Percentiles rank a stretch among this genome's conserved stretches.
These are phyloP conservation scores for Cercophora scortea DNA, from an alignment of 495 filamentous ascomycete species.

Conservation along the genomic window DNA sequence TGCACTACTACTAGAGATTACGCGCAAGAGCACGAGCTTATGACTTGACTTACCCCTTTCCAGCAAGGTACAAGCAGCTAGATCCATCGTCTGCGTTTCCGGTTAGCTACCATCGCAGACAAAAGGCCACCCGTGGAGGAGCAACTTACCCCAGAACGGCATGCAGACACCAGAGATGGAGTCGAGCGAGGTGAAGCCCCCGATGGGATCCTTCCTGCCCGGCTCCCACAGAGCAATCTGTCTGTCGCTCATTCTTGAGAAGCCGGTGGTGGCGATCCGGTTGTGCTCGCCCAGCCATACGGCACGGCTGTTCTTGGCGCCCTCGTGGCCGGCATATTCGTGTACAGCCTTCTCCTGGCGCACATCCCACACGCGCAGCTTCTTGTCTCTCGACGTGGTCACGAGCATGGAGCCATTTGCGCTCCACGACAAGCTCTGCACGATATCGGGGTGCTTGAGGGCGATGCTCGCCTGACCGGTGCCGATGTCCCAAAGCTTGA, in stretches of 20 bases:
- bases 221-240: constrained; percentile 95
- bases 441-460: constrained; percentile 79
- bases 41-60: constrained; percentile 81
- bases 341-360: constrained; percentile 83
- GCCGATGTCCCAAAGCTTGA: constrained; percentile 93
- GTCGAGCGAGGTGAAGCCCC: constrained; percentile 80
- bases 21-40: too few relatives aligned
- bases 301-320: constrained; percentile 92
- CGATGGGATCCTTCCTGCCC: constrained; percentile 74
- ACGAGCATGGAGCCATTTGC: constrained; percentile 82
- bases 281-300: constrained; percentile 97
- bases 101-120: constrained; percentile 19
- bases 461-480: constrained; percentile 63
- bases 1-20: neutral
- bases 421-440: constrained; percentile 94
- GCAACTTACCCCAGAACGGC: constrained; percentile 81
- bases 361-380: constrained; percentile 93
- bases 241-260: constrained; percentile 96
- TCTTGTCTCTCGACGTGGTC: constrained; percentile 96
- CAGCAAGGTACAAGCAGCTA: constrained; percentile 86
- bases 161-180: constrained; percentile 96
- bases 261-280: constrained; percentile 90
- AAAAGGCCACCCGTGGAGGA: neutral
- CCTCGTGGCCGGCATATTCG: constrained; percentile 76
- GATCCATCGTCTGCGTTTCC: constrained; percentile 63